These are phyloP conservation scores for Chytriomyces confervae DNA, from an alignment of 192 early-diverging fungal genomes.

Conservation along the genomic window DNA sequence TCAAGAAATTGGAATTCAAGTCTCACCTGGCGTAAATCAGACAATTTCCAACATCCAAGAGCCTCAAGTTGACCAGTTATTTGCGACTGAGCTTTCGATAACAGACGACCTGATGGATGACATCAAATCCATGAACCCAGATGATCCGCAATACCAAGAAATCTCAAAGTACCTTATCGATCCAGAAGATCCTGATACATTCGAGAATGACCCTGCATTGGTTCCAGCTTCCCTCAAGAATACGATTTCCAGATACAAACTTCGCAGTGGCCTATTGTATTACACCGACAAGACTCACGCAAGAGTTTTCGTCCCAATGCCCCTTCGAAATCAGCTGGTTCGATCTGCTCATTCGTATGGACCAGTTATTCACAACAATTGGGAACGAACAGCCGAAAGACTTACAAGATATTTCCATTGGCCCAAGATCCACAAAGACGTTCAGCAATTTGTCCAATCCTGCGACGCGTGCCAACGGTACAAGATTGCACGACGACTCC, in stretches of 20 bases:
- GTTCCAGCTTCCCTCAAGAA: not conserved
- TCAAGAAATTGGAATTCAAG: too few species aligned
- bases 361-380: slow-evolving; percentile 24
- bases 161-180: not conserved
- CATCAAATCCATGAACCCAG: not conserved
- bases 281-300: not conserved
- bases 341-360: not conserved
- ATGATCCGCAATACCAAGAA: not conserved
- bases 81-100: too few species aligned
- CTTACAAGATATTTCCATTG: slow-evolving; percentile 10
- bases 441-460: not conserved
- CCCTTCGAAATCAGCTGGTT: not conserved
- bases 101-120: not conserved
- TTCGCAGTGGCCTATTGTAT: not conserved
- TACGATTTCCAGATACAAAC: not conserved
- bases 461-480: not conserved
- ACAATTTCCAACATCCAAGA: too few species aligned
- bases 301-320: slow-evolving; percentile 9
- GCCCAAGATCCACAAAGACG: not conserved
- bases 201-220: not conserved
- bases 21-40: too few species aligned
- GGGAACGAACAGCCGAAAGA: not conserved
- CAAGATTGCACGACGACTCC: slow-evolving; percentile 7
- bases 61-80: not conserved
- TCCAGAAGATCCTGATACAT: not conserved